Evolutionary conservation across 192 early-diverging fungal species (phyloP).

Genomic region (Mortierella antarctica): DNA sequence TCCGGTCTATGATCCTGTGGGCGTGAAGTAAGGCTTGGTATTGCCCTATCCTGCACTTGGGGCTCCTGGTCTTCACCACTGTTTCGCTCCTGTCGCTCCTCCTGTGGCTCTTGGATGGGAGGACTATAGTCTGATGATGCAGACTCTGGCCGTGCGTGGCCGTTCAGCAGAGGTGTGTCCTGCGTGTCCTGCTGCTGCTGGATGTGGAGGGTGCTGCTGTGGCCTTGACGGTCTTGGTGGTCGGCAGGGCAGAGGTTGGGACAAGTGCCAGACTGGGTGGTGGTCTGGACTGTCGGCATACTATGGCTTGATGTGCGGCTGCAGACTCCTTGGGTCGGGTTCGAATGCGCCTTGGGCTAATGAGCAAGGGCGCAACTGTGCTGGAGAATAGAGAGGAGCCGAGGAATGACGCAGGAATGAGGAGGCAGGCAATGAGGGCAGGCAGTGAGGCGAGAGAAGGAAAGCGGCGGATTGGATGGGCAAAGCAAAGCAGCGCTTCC

Average conservation of each 20-base stretch:
- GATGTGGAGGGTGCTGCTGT: not conserved
- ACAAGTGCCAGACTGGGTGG: not conserved
- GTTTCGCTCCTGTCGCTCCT: too few species aligned
- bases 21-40: not conserved
- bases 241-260: not conserved
- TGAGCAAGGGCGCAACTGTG: not conserved
- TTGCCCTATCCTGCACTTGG: not conserved
- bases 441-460: too few species aligned
- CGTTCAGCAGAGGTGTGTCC: too few species aligned
- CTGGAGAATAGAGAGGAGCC: too few species aligned
- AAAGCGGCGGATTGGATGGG: too few species aligned
- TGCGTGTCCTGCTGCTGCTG: not conserved
- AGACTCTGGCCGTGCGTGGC: too few species aligned
- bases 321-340: not conserved
- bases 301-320: not conserved
- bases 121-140: too few species aligned
- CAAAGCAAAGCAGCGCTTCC: too few species aligned
- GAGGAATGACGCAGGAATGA: too few species aligned
- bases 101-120: too few species aligned
- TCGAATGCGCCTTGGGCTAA: not conserved
- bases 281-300: constrained; percentile 7
- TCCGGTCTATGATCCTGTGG: constrained; percentile 22
- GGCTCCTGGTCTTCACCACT: not conserved
- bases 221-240: too few species aligned
- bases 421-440: too few species aligned